Evolutionary conservation across 2,329 filamentous ascomycete genomes (phyloP), one percentile per base, ranked within the genome.

Genomic region (Intubia oerlemansii): DNA sequence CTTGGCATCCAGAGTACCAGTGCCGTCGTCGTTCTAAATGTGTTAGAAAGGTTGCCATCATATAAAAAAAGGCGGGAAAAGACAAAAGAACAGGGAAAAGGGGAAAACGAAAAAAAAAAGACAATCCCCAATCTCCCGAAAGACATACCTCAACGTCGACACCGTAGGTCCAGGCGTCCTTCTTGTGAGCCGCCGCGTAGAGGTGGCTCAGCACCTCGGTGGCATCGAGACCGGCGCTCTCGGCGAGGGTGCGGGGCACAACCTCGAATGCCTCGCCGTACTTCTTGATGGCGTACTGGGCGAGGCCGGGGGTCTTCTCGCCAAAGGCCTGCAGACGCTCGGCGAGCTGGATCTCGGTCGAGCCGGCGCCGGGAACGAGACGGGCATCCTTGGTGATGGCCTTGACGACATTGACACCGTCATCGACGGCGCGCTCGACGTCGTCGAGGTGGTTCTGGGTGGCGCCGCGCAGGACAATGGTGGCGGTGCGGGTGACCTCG

Each of bases 401-500:
- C 60, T 98, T 98, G 51, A 98, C 78, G 29, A 91, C 90, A 46
- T 95, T 98, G 50, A 98, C 88, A 39, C 88, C 88, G 41, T 98
- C 88, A 43, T 98, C 88, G 32, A 98, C 84, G 28, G 88, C 88
- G 38, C 88, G 75, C 62, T 98, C 88, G 20, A 98, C 67, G 43
- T 98, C 88, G 45, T 98, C 88, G 15, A 98, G 70, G 51, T 95
- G 81, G 59, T 98, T 98, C 54, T 95, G 85, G 5, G 88, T 98
- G 13, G 88, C 88, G 28, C 90, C 88, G 39, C 88, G 73, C 35
- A 98, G 70, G 30, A 98, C 84, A 27, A 98, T 66, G 7, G 88
- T 98, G 13, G 90, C 80, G 29, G 88, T 98, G 44, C 84, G 70
- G 28, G 90, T 95, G 31, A 73, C 66, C 43, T 92, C 81, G 45